A percentile compares a stretch with the other conserved stretches of the same genome.
These are phyloP conservation scores for Chlamydomonas asymmetrica DNA, from an alignment of 139 green algal species.

Conservation along the genomic window DNA sequence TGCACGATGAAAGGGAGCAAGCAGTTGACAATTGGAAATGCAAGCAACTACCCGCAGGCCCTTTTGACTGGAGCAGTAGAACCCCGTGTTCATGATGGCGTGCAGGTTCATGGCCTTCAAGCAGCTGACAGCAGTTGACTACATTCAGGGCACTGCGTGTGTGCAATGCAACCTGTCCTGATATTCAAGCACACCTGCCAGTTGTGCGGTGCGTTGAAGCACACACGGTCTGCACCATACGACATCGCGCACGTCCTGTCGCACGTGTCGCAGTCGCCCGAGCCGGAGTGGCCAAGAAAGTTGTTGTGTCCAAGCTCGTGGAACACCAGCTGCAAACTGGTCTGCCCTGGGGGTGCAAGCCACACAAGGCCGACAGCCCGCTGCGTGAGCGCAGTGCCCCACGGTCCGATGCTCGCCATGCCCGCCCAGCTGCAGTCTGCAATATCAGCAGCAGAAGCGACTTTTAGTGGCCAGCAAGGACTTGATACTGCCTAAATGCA, in stretches of 20 bases:
- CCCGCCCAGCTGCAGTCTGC: no score
- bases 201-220: constrained; percentile 4
- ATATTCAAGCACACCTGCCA: constrained; percentile 11
- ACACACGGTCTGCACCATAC: not conserved
- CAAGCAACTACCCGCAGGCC: not conserved
- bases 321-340: constrained; percentile 10
- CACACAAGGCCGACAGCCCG: no score
- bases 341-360: no score
- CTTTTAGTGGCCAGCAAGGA: no score
- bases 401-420: no score
- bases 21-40: no score
- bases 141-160: no score
- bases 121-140: not conserved
- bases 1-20: no score
- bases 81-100: not conserved
- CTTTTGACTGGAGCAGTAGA: not conserved
- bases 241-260: constrained; percentile 20
- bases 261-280: constrained; percentile 1
- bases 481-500: no score
- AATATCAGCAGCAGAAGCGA: no score
- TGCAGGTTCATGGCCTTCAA: no score
- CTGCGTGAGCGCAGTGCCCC: no score
- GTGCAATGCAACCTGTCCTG: not conserved
- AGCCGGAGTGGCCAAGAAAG: constrained; percentile 8
- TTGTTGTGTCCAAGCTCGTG: constrained; percentile 12